phyloP scores from a whole-genome alignment of 2,329 filamentous ascomycete genomes.

The Penicillium sp. region DNA sequence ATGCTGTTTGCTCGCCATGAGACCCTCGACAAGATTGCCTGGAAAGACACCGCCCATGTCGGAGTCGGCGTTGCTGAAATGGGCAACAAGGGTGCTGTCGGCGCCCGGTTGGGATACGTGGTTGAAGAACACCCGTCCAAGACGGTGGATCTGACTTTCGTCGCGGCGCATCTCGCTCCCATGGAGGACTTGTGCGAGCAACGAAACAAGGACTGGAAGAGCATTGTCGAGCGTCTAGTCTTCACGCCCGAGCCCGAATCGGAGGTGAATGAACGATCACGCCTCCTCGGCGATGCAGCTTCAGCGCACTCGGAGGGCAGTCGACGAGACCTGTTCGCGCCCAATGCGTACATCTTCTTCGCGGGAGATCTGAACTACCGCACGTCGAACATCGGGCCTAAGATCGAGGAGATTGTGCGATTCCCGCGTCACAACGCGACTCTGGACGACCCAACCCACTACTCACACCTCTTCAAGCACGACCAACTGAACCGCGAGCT shows the following conservation, averaged over 20 bases:
- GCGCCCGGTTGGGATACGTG: constrained; percentile 67
- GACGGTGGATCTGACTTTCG: constrained; percentile 74
- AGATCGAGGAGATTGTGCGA: constrained; percentile 54
- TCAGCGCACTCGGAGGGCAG: constrained; percentile 31
- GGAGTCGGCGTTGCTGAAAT: constrained; percentile 85
- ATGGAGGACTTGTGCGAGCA: constrained; percentile 77
- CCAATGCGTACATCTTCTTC: constrained; percentile 77
- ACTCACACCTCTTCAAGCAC: constrained; percentile 64
- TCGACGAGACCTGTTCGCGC: constrained; percentile 65
- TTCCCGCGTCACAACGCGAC: constrained; percentile 65
- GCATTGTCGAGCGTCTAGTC: constrained; percentile 75
- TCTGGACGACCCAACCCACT: constrained; percentile 60
- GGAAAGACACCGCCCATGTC: constrained; percentile 75
- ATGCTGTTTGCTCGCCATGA: constrained; percentile 76
- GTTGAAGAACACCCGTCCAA: constrained; percentile 39
- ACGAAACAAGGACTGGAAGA: constrained; percentile 86
- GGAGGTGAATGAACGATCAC: constrained; percentile 33
- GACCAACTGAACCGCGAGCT: constrained; percentile 82
- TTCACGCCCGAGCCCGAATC: constrained; percentile 54
- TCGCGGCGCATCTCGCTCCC: constrained; percentile 83
- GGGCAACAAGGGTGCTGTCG: constrained; percentile 95
- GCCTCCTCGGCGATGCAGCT: constrained; percentile 31
- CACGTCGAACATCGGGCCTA: constrained; percentile 68
- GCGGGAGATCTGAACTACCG: constrained; percentile 95
- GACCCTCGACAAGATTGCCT: constrained; percentile 58